Evolutionary conservation across 306 rosid species (phyloP), one percentile per base, ranked within the genome.

Genomic region (Rosa lucieae): DNA sequence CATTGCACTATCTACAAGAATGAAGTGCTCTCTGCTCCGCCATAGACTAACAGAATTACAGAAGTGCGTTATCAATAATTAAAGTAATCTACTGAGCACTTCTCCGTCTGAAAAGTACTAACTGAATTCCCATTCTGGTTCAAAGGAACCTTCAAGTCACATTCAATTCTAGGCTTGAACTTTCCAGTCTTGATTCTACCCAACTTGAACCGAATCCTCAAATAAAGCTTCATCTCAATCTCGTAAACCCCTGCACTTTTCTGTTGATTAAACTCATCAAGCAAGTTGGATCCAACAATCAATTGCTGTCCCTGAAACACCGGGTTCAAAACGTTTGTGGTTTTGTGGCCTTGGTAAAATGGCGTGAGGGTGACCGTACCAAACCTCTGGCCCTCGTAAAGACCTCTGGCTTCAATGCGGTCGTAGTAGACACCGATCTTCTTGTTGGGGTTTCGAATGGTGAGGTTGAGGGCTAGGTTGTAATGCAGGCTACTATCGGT

Each of bases 281-380:
- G 53, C 53, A 77, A 85, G 0, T 81, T 83, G 1, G 80, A 20
- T 5, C 26, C 26, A 2, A 86, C 3, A 11, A 92, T 0, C 63
- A 81, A 4, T 0, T 80, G 78, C 42, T 85, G 85, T 6, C 98
- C 94, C 11, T 4, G n/a, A 48, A 94, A 92, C 23, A 18, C 77
- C 1, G 86, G 72, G 53, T 11, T 79, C 43, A 92, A 32, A 8
- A 8, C 14, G 8, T 68, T 61, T 0, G 96, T 91, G 15, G 17
- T 85, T 87, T 93, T 89, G 72, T 93, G 96, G 0, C 94, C 92
- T 75, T 85, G 91, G 69, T 93, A 89, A 81, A 93, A 93, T 0
- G 82, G 83, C 0, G 66, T 58, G 15, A 86, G 56, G 8, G 0
- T 1, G 21, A 29, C 17, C 0, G 88, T 26, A 21, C 21, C 70